Evolutionary conservation across 306 rosid genomes (phyloP).

Genomic region (Quercus glauca): DNA sequence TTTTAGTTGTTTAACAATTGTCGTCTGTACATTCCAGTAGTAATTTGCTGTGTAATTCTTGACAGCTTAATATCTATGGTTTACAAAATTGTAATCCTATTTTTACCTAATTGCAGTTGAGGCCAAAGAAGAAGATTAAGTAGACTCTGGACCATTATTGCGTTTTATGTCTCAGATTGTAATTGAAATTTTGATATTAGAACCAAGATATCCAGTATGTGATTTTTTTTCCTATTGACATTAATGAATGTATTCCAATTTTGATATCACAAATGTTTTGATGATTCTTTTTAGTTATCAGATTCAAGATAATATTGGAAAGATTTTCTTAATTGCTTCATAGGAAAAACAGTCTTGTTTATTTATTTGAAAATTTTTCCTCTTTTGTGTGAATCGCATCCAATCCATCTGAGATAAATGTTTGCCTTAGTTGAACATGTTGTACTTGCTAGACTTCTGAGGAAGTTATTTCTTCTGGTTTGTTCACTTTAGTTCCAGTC

Average conservation of each 20-base stretch:
- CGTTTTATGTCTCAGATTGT: neutral
- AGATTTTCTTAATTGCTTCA: too few species aligned
- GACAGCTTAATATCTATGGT: neutral
- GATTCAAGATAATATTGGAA: too few species aligned
- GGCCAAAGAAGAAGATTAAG: slow-evolving; percentile 91
- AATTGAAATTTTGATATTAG: neutral
- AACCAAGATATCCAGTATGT: neutral
- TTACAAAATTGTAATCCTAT: neutral
- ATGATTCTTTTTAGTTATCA: neutral
- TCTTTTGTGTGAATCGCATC: too few species aligned
- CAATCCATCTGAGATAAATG: too few species aligned
- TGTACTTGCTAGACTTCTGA: too few species aligned
- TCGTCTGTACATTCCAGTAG: neutral
- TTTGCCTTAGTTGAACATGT: too few species aligned
- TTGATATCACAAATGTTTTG: neutral
- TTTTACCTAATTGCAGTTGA: slow-evolving; percentile 46
- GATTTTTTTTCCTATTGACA: neutral
- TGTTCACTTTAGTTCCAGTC: too few species aligned
- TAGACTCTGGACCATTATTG: slow-evolving; percentile 14
- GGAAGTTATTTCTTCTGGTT: too few species aligned
- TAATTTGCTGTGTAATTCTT: neutral
- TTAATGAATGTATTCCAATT: neutral
- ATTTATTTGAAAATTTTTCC: too few species aligned
- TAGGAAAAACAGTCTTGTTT: too few species aligned
- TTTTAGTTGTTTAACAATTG: neutral